Evolutionary conservation across 2,329 filamentous ascomycete genomes (phyloP).

Genomic region (Onygenales sp.): DNA sequence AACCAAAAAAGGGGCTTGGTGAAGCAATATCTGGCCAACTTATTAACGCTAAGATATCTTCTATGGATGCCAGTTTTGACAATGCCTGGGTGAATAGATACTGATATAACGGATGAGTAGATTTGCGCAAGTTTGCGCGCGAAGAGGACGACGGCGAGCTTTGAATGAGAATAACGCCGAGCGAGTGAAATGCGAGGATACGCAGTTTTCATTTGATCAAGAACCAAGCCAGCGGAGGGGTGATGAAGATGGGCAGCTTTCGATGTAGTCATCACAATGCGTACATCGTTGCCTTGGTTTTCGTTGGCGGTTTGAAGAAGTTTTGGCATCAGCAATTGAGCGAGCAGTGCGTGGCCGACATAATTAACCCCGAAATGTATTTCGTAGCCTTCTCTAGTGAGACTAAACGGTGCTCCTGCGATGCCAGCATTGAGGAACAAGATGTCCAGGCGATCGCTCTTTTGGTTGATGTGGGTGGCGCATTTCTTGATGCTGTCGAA

Average conservation of each 20-base stretch:
- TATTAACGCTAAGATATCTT: too few species aligned
- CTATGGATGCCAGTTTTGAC: constrained; percentile 27
- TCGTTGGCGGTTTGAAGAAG: constrained; percentile 33
- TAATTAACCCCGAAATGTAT: constrained; percentile 44
- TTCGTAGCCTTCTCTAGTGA: constrained; percentile 41
- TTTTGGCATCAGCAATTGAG: constrained; percentile 35
- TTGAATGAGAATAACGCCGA: constrained; percentile 40
- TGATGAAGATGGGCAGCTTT: constrained; percentile 11
- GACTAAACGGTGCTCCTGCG: constrained; percentile 21
- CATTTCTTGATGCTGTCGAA: constrained; percentile 33
- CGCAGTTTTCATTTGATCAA: constrained; percentile 24
- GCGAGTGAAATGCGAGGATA: constrained; percentile 7
- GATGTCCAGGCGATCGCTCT: constrained; percentile 34
- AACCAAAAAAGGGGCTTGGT: neutral
- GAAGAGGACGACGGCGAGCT: constrained; percentile 43
- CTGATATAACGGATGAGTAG: constrained; percentile 36
- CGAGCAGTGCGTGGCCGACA: constrained; percentile 42
- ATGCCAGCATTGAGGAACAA: constrained; percentile 41
- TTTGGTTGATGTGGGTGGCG: constrained; percentile 25
- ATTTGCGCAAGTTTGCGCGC: constrained; percentile 31
- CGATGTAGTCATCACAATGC: constrained; percentile 33
- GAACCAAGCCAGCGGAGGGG: constrained; percentile 22
- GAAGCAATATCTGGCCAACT: neutral
- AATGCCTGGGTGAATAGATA: constrained; percentile 41
- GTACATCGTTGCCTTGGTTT: constrained; percentile 11